These are phyloP conservation scores for Globisporangium carolinianum DNA, from an alignment of 352 stramenopile species.

Conservation along the genomic window DNA sequence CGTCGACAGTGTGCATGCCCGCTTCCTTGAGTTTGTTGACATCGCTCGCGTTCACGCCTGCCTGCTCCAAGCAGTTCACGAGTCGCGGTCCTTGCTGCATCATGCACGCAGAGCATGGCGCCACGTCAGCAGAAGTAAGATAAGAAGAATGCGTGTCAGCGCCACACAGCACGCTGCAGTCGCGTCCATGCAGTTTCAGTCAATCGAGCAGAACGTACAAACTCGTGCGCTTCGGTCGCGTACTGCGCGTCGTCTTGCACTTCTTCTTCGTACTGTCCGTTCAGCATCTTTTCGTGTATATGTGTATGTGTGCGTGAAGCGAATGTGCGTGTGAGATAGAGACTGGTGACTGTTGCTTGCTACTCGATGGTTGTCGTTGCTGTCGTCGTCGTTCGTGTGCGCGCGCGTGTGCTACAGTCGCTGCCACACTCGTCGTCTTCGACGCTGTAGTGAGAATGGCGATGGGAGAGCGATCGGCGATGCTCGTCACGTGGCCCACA, in stretches of 20 bases:
- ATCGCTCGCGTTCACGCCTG: slow-evolving; percentile 96
- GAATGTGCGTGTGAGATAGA: too few relatives aligned
- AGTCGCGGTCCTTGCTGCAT: slow-evolving; percentile 66
- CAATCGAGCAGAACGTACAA: slow-evolving; percentile 6
- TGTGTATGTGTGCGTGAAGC: not conserved
- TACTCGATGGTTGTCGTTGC: not conserved
- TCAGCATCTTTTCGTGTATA: slow-evolving; percentile 6
- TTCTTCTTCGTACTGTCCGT: slow-evolving; percentile 15
- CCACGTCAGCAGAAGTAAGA: not conserved
- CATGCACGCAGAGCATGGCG: not conserved
- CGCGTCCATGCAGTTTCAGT: too few relatives aligned
- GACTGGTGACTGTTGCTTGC: too few relatives aligned
- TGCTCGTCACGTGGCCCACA: not conserved
- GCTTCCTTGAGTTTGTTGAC: slow-evolving; percentile 98
- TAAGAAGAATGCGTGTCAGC: slow-evolving; percentile 2
- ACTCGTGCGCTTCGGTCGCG: slow-evolving; percentile 13
- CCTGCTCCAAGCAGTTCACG: slow-evolving; percentile 91
- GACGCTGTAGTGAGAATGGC: not conserved
- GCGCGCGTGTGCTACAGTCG: too few relatives aligned
- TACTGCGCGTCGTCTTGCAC: slow-evolving; percentile 9
- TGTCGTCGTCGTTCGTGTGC: not conserved
- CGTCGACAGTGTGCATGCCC: slow-evolving; percentile 97
- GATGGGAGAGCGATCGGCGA: not conserved
- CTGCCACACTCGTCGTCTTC: not conserved
- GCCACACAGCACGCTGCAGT: too few relatives aligned